Percentiles rank a stretch among this genome's conserved stretches.
Conservation (phyloP, 2,329 filamentous ascomycete genomes). For the Alternaria triticina region DNA sequence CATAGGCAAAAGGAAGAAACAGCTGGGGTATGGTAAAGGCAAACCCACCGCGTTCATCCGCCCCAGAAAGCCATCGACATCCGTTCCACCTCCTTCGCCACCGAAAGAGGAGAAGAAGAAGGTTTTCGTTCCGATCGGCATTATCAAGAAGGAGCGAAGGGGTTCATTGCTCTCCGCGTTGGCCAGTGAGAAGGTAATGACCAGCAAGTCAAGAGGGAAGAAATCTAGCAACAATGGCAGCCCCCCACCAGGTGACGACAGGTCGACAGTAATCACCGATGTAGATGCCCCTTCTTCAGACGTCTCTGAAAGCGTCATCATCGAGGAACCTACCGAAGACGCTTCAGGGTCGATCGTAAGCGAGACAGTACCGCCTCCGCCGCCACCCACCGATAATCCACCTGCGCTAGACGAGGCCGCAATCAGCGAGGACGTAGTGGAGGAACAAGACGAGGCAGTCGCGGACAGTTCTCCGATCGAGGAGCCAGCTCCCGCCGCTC, state of each 20-base stretch:
- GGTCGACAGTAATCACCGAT: neutral
- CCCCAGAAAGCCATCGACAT: slow-evolving; percentile 31
- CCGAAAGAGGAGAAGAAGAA: slow-evolving; percentile 42
- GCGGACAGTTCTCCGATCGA: neutral
- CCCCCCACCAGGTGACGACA: slow-evolving; percentile 9
- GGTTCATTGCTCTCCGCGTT: slow-evolving; percentile 26
- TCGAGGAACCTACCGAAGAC: slow-evolving; percentile 11
- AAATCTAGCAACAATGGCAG: slow-evolving; percentile 27
- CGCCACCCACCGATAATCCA: slow-evolving; percentile 6
- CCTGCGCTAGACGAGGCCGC: neutral
- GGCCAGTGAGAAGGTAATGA: slow-evolving; percentile 30
- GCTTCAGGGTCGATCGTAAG: slow-evolving; percentile 2
- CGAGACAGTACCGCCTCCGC: slow-evolving; percentile 2
- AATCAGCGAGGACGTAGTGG: neutral
- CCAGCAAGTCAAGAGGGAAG: slow-evolving; percentile 33
- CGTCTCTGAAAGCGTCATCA: slow-evolving; percentile 14
- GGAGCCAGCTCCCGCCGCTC: neutral
- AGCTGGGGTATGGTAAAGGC: slow-evolving; percentile 29
- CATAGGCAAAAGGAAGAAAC: slow-evolving; percentile 38
- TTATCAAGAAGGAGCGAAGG: slow-evolving; percentile 29
- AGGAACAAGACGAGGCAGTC: neutral
- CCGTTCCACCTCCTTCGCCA: slow-evolving; percentile 21
- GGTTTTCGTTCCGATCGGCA: slow-evolving; percentile 17
- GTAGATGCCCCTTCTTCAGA: slow-evolving; percentile 13
- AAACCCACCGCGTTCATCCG: slow-evolving; percentile 44